Conservation (phyloP, 768 basidiomycete species). For the Candolleomyces aberdarensis region DNA sequence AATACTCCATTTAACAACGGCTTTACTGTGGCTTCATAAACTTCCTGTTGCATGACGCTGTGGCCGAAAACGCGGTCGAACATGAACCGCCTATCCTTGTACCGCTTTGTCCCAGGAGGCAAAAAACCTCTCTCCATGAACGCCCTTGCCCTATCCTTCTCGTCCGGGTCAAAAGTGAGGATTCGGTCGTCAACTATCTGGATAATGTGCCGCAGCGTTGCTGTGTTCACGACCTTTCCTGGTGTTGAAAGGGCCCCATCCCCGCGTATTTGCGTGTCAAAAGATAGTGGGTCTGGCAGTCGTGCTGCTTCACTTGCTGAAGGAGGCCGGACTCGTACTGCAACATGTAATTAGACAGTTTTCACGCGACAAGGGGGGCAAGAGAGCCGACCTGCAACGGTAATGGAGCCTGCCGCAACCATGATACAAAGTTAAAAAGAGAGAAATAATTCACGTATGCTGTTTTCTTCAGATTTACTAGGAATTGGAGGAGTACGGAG, state of each 20-base stretch:
- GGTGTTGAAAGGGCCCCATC: conserved; percentile 83
- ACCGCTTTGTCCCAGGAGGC: conserved; percentile 85
- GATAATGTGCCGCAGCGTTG: conserved; percentile 71
- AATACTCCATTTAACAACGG: conserved; percentile 83
- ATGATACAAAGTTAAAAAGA: conserved; percentile 33
- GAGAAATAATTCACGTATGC: background rate
- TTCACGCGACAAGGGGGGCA: conserved; percentile 15
- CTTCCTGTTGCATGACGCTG: conserved; percentile 77
- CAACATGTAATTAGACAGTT: conserved; percentile 8
- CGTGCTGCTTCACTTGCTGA: conserved; percentile 81
- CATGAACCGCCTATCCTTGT: conserved; percentile 96
- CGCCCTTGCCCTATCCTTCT: conserved; percentile 74
- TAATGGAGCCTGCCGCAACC: conserved; percentile 86
- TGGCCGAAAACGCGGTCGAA: conserved; percentile 92
- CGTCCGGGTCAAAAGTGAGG: conserved; percentile 93
- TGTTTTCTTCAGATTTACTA: background rate
- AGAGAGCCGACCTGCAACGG: conserved; percentile 65
- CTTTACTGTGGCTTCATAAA: conserved; percentile 83
- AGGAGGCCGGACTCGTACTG: conserved; percentile 91
- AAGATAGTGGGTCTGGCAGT: conserved; percentile 65
- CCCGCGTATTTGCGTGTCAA: conserved; percentile 70
- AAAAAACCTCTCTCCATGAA: conserved; percentile 85
- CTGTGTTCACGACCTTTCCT: conserved; percentile 47
- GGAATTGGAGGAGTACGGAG: conserved; percentile 10
- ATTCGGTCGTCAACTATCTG: conserved; percentile 94